Base-by-base conservation (phyloP, 192 early-diverging fungal genomes). In the Coemansia sp. region DNA sequence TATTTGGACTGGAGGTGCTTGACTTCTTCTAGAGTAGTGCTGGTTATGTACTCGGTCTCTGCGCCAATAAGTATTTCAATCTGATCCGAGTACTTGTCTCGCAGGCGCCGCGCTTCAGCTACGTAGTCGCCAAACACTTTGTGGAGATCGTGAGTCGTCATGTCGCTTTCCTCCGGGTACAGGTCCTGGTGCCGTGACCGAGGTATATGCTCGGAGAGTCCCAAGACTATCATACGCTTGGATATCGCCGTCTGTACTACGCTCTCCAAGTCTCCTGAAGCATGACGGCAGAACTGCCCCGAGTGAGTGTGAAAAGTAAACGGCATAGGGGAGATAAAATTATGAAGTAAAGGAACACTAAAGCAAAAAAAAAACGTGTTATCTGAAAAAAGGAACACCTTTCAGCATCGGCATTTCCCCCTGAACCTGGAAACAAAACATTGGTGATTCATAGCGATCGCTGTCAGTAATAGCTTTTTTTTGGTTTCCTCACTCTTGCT, bases 221-320 rank as follows among this genome's bases (percentile, higher is more conserved):
- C 96, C 75, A 92, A 88, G 0, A 79, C 85, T 0, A 80, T 66
- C 86, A 99, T 96, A 14, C 84, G 80, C 33, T 86, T 80, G n/a
- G 72, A 67, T 47, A 94, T 88, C 35, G 96, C 97, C n/a, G 81
- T 70, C 57, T 84, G 66, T 14, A 99, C 88, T 0, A 95, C 91
- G 21, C 90, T 86, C 67, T 97, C 94, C 7, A 99, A 85, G 10
- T 70, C 82, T 21, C 96, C 97, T 21, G 89, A 84, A 38, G 94
- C 97, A 73, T 99, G 97, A 40, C 86, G 84, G 75, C 97, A 99
- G 86, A 94, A 98, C 84, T 96, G 92, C 5, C 97, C 97, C 1
- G 94, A 96, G 73, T 99, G 97, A 13, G 92, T 90, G 70, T 99
- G 97, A 60, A 90, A 87, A 4, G 93, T 93, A 74, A 96, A 89